These are phyloP conservation scores for Hypsizygus marmoreus DNA, from an alignment of 768 basidiomycete genomes.

Conservation along the genomic window DNA sequence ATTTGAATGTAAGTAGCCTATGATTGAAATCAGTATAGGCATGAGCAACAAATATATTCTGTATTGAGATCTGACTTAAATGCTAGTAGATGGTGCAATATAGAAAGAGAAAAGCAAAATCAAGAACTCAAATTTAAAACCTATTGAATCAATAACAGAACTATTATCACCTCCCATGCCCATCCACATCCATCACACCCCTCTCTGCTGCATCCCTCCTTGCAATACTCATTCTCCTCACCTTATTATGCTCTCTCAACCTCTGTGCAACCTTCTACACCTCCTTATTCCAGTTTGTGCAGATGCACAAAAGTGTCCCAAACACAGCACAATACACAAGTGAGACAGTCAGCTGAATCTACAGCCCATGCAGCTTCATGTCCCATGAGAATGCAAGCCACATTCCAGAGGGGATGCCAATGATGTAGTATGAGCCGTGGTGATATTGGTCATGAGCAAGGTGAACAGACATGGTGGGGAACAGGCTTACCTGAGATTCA, in stretches of 20 bases:
- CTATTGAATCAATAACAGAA: no score
- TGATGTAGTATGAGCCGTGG: conserved; percentile 72
- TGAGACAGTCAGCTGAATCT: conserved; percentile 79
- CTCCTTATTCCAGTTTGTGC: conserved; percentile 71
- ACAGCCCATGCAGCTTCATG: conserved; percentile 72
- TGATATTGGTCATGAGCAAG: not conserved
- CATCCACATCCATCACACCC: no score
- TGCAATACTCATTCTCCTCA: no score
- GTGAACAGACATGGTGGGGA: not conserved
- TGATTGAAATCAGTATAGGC: no score
- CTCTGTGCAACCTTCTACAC: conserved; percentile 61
- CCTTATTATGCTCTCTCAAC: conserved; percentile 48
- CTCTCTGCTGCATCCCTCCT: no score
- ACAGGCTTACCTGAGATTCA: conserved; percentile 66
- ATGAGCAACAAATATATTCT: no score
- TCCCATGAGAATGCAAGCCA: conserved; percentile 67
- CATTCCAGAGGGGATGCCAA: conserved; percentile 83
- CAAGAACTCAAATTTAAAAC: no score
- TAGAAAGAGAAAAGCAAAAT: no score
- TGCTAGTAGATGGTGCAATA: no score
- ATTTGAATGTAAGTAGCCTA: no score
- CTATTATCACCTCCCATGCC: no score
- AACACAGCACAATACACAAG: conserved; percentile 57
- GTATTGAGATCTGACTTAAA: no score
- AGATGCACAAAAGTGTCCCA: conserved; percentile 54